Evolutionary conservation across 1,284 basidiomycete species (phyloP).

Genomic region (Somion occarium): DNA sequence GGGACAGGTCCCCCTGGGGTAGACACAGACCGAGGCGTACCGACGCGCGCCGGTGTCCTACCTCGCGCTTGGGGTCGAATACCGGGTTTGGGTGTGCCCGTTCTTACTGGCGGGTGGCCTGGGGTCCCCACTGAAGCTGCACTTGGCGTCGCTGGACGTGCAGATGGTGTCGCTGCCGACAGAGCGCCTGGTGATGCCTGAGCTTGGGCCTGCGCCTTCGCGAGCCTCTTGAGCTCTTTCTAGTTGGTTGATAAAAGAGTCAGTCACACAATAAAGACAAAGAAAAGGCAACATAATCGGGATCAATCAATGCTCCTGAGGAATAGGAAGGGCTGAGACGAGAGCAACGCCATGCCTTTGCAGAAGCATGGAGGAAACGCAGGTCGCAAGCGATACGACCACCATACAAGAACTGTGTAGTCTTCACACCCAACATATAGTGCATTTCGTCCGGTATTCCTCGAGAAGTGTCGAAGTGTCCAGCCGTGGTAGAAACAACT

Average conservation of each 20-base stretch:
- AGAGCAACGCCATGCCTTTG: too few relatives aligned
- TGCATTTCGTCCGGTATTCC: too few relatives aligned
- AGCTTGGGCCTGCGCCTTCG: slow-evolving; percentile 54
- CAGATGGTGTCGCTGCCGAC: slow-evolving; percentile 24
- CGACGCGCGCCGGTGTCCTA: slow-evolving; percentile 24
- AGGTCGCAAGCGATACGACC: too few relatives aligned
- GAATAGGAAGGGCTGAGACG: too few relatives aligned
- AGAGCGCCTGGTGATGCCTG: slow-evolving; percentile 26
- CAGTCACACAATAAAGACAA: neutral
- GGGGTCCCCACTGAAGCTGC: slow-evolving; percentile 11
- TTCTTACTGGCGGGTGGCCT: slow-evolving; percentile 20
- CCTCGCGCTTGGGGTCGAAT: slow-evolving; percentile 29
- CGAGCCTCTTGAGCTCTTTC: slow-evolving; percentile 71
- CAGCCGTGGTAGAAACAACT: slow-evolving; percentile 26
- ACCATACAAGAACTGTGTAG: too few relatives aligned
- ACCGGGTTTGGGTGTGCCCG: slow-evolving; percentile 23
- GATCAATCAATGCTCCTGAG: too few relatives aligned
- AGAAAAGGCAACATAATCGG: too few relatives aligned
- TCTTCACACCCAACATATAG: too few relatives aligned
- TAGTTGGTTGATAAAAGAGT: slow-evolving; percentile 24
- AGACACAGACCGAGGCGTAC: slow-evolving; percentile 33
- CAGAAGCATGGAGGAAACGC: too few relatives aligned
- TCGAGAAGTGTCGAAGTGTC: too few relatives aligned
- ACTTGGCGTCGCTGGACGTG: slow-evolving; percentile 24
- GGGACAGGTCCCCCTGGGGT: slow-evolving; percentile 19